Conservation (phyloP, 352 stramenopile genomes). For the Achlya hypogyna region DNA sequence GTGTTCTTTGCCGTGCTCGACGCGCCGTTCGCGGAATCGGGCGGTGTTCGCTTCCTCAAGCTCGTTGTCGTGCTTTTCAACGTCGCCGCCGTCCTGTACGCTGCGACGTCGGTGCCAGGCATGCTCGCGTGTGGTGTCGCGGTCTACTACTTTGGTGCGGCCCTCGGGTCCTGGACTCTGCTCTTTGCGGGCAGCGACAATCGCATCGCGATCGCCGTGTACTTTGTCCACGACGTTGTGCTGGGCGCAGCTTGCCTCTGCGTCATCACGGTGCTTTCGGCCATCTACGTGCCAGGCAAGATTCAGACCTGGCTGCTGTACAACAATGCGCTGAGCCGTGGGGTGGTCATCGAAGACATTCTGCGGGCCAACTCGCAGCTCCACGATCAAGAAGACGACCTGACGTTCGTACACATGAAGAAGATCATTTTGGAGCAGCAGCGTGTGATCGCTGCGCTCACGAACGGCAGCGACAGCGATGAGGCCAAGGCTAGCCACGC, state of each 20-base stretch:
- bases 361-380: constrained; percentile 64
- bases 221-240: constrained; percentile 92
- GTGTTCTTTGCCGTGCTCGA: constrained; percentile 55
- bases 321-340: constrained; percentile 93
- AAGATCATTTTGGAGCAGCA: constrained; percentile 73
- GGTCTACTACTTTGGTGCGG: constrained; percentile 89
- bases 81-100: constrained; percentile 60
- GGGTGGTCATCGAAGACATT: constrained; percentile 97
- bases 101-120: constrained; percentile 56
- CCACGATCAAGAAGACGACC: constrained; percentile 58
- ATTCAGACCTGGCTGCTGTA: constrained; percentile 97
- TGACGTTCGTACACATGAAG: constrained; percentile 66
- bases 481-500: constrained; percentile 22
- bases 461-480: constrained; percentile 50
- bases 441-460: constrained; percentile 58
- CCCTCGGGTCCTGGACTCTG: constrained; percentile 74
- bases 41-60: constrained; percentile 62
- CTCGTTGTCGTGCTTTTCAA: constrained; percentile 64
- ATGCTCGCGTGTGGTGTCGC: constrained; percentile 87
- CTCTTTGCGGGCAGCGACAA: constrained; percentile 84
- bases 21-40: constrained; percentile 40
- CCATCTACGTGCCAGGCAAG: constrained; percentile 83
- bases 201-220: constrained; percentile 85
- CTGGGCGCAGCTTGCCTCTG: constrained; percentile 89
- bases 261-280: constrained; percentile 86